Evolutionary conservation across 257 asterid species (phyloP).

Genomic region (Nicotiana paniculata): DNA sequence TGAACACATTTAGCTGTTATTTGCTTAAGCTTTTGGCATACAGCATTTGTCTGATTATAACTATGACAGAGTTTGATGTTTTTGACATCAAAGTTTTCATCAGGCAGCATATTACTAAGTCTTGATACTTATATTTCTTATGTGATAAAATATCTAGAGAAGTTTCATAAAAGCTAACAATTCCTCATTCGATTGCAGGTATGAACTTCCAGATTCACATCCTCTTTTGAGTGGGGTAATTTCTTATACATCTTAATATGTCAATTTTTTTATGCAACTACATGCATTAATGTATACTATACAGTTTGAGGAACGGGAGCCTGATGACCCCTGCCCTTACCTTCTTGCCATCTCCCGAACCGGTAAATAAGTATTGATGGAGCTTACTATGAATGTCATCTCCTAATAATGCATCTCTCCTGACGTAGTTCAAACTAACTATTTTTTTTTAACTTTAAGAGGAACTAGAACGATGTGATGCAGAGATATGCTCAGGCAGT

Average conservation of each 20-base stretch:
- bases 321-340: conserved; percentile 46
- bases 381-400: neutral
- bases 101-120: neutral
- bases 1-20: neutral
- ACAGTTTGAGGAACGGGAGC: conserved; percentile 39
- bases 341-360: conserved; percentile 41
- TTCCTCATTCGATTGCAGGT: conserved; percentile 29
- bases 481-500: conserved; percentile 4
- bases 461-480: neutral
- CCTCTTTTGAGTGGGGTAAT: conserved; percentile 45
- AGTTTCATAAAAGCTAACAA: neutral
- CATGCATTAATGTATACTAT: neutral
- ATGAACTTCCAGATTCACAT: conserved; percentile 55
- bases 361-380: conserved; percentile 22
- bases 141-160: neutral
- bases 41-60: neutral
- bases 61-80: neutral
- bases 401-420: neutral
- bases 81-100: neutral
- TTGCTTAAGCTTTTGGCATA: neutral
- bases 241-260: neutral
- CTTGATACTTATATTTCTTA: neutral
- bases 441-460: neutral
- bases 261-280: conserved; percentile 4
- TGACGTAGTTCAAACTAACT: neutral